Evolutionary conservation across 352 stramenopile genomes (phyloP).

Genomic region (Phytophthora fragariaefolia): DNA sequence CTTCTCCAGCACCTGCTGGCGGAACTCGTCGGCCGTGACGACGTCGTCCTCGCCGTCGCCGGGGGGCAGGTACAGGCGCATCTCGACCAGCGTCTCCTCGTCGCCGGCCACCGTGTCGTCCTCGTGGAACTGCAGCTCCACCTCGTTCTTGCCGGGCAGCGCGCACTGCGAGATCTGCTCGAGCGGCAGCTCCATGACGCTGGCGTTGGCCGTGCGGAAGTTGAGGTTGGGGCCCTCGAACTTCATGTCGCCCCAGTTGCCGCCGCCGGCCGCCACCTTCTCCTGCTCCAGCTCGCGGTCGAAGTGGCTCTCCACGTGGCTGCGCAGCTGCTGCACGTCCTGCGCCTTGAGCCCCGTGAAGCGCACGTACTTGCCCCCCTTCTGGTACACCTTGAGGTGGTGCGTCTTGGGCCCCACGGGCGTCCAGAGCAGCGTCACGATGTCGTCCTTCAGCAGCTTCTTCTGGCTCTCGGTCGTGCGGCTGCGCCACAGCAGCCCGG

Average conservation of each 20-base stretch:
- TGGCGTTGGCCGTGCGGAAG: constrained; percentile 70
- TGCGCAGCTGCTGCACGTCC: constrained; percentile 69
- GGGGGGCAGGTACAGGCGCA: constrained; percentile 96
- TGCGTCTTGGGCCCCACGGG: constrained; percentile 81
- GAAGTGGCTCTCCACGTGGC: constrained; percentile 84
- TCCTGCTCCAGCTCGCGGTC: constrained; percentile 92
- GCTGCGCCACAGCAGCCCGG: constrained; percentile 77
- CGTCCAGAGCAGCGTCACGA: constrained; percentile 87
- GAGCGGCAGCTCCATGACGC: constrained; percentile 77
- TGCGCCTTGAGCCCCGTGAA: constrained; percentile 79
- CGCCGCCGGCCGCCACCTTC: constrained; percentile 85
- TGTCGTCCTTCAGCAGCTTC: constrained; percentile 87
- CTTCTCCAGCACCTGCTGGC: constrained; percentile 86
- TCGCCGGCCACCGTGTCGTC: constrained; percentile 96
- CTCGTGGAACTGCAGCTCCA: constrained; percentile 99
- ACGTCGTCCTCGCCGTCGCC: constrained; percentile 55
- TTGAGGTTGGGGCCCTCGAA: constrained; percentile 92
- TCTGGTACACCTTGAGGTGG: constrained; percentile 88
- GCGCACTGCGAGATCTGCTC: constrained; percentile 90
- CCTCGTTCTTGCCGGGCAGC: constrained; percentile 97
- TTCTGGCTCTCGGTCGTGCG: constrained; percentile 85
- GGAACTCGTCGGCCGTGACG: constrained; percentile 76
- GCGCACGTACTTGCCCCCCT: constrained; percentile 85
- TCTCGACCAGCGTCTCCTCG: constrained; percentile 95
- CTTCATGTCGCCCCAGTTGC: constrained; percentile 95